phyloP scores from a whole-genome alignment of 1,284 basidiomycete species.

The Flammula alnicola region DNA sequence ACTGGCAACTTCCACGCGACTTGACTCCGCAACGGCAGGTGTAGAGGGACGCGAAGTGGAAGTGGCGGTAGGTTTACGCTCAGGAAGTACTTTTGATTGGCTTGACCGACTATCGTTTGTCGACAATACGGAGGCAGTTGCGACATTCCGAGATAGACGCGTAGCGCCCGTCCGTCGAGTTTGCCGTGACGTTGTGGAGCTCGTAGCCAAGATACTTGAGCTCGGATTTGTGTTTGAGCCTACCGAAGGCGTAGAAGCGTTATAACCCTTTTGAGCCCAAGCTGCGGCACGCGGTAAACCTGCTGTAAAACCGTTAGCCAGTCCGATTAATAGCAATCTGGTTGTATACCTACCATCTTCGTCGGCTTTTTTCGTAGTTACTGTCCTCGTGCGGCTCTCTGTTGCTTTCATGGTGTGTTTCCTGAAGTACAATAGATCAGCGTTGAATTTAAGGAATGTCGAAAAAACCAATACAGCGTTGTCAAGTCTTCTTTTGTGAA shows the following conservation, averaged over 20 bases:
- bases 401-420: conserved; percentile 90
- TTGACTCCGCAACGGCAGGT: conserved; percentile 20
- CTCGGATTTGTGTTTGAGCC: conserved; percentile 19
- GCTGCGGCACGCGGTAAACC: conserved; percentile 82
- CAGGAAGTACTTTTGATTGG: conserved; percentile 42
- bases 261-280: conserved; percentile 70
- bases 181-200: conserved; percentile 39
- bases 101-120: conserved; percentile 41
- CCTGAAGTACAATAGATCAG: conserved; percentile 42
- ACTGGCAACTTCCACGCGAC: conserved; percentile 6
- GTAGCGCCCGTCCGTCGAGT: conserved; percentile 44
- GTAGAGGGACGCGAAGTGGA: conserved; percentile 35
- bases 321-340: no score
- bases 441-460: neutral
- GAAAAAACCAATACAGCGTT: conserved; percentile 60
- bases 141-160: conserved; percentile 44
- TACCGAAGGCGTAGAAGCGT: conserved; percentile 26
- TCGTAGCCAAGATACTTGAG: conserved; percentile 16
- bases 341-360: conserved; percentile 62
- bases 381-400: conserved; percentile 62
- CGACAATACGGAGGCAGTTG: conserved; percentile 22
- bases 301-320: no score
- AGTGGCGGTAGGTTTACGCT: conserved; percentile 26
- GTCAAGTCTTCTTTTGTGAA: conserved; percentile 93
- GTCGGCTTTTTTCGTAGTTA: conserved; percentile 41